phyloP scores from a whole-genome alignment of 2,329 filamentous ascomycete species.

The Apiospora sp. region DNA sequence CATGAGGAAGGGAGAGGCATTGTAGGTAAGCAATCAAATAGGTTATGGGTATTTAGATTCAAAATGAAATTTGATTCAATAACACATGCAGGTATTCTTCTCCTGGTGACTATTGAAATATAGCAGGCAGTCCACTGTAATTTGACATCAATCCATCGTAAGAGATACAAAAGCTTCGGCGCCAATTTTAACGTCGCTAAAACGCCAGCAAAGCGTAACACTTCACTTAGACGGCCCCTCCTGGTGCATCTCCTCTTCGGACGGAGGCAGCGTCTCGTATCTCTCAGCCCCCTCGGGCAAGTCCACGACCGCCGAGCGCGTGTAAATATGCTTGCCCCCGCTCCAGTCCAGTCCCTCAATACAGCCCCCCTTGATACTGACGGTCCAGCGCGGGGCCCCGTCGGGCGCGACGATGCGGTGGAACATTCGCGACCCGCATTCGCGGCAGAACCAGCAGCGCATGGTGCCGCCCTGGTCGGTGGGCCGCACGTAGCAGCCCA shows the following conservation, averaged over 20 bases:
- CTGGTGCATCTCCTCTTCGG: constrained; percentile 20
- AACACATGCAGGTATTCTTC: too few species aligned
- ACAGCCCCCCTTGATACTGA: constrained; percentile 57
- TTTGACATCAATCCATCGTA: too few species aligned
- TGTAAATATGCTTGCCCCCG: constrained; percentile 54
- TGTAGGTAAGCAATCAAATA: too few species aligned
- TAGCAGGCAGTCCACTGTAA: too few species aligned
- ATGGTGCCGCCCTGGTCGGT: constrained; percentile 51
- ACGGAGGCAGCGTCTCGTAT: constrained; percentile 37
- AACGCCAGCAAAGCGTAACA: too few species aligned
- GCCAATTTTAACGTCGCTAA: too few species aligned
- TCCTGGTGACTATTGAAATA: too few species aligned
- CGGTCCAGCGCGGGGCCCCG: constrained; percentile 45
- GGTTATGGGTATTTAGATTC: too few species aligned
- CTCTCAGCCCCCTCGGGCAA: constrained; percentile 48
- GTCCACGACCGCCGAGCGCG: constrained; percentile 51
- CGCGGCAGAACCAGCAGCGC: constrained; percentile 48
- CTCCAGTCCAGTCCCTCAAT: constrained; percentile 51
- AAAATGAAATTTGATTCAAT: too few species aligned
- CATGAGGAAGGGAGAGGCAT: too few species aligned
- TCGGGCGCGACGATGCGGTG: constrained; percentile 50
- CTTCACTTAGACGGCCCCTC: background rate
- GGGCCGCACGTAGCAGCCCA: constrained; percentile 48
- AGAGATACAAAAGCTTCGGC: too few species aligned
- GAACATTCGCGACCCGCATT: constrained; percentile 56